Percentiles rank a stretch among this genome's conserved stretches.
Evolutionary conservation across 352 stramenopile species (phyloP).

Genomic region (Phytopythium kandeliae): DNA sequence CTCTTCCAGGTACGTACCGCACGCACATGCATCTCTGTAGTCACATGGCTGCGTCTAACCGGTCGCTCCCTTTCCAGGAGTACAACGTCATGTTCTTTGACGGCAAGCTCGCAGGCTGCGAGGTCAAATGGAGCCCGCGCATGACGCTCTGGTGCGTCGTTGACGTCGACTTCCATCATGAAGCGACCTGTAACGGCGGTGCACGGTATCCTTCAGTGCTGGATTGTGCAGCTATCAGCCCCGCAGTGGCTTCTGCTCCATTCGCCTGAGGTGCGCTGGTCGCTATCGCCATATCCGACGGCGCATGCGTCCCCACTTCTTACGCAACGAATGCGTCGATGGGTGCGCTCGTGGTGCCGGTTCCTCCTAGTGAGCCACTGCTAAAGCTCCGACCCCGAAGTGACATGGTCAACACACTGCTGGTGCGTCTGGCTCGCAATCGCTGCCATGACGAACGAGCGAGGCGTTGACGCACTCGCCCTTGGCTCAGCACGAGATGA

Average conservation of each 20-base stretch:
- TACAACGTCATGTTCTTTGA: slow-evolving; percentile 86
- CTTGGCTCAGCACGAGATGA: slow-evolving; percentile 79
- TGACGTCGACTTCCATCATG: background rate
- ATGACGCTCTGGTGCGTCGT: slow-evolving; percentile 81
- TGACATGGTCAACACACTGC: slow-evolving; percentile 83
- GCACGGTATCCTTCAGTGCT: slow-evolving; percentile 27
- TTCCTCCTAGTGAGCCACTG: slow-evolving; percentile 55
- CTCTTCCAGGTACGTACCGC: slow-evolving; percentile 49
- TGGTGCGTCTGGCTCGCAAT: slow-evolving; percentile 40
- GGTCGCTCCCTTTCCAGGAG: slow-evolving; percentile 27
- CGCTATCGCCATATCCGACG: background rate
- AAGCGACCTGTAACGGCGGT: background rate
- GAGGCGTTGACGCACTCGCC: background rate
- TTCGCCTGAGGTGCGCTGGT: slow-evolving; percentile 55
- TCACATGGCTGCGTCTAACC: no score
- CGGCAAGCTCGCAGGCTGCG: slow-evolving; percentile 59
- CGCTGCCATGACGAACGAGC: background rate
- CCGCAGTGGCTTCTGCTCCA: slow-evolving; percentile 74
- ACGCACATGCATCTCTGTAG: no score
- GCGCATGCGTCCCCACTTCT: background rate
- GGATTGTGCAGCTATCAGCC: slow-evolving; percentile 79
- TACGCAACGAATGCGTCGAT: no score
- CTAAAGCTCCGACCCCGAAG: slow-evolving; percentile 74
- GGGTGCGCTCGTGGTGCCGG: no score
- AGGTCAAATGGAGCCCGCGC: slow-evolving; percentile 87